These are phyloP conservation scores for Naganishia sp. DNA, from an alignment of 1,284 basidiomycete genomes.

Conservation along the genomic window DNA sequence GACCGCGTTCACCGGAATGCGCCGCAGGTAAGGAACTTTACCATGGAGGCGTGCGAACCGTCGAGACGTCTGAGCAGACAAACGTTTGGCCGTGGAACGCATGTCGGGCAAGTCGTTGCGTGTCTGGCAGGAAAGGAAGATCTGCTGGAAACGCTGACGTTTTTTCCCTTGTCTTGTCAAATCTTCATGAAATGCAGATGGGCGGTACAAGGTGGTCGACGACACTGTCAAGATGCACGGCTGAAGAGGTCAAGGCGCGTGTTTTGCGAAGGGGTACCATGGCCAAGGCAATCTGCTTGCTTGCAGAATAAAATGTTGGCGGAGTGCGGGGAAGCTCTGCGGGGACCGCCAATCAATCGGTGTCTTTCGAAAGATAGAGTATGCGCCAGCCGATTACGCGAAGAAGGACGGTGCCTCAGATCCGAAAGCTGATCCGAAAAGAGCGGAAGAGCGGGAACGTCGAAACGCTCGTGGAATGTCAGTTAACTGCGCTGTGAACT, in stretches of 20 bases:
- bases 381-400: not conserved
- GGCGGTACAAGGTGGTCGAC: no score
- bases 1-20: slow-evolving; percentile 28
- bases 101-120: not conserved
- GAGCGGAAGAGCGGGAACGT: not conserved
- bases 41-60: slow-evolving; percentile 6
- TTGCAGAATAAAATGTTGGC: no score
- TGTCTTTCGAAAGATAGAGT: slow-evolving; percentile 14
- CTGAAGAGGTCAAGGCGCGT: no score
- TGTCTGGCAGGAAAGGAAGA: not conserved
- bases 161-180: no score
- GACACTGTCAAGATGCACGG: no score
- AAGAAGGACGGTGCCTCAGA: not conserved
- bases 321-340: not conserved
- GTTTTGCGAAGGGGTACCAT: no score
- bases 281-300: no score
- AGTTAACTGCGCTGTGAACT: no score
- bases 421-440: not conserved
- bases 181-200: no score
- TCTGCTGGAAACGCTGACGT: not conserved
- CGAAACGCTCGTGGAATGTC: no score
- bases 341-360: not conserved
- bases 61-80: slow-evolving; percentile 1
- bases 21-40: slow-evolving; percentile 21
- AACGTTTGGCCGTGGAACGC: not conserved